Evolutionary conservation across 2,329 filamentous ascomycete genomes (phyloP).

Genomic region (Tolypocladium endophyticum): DNA sequence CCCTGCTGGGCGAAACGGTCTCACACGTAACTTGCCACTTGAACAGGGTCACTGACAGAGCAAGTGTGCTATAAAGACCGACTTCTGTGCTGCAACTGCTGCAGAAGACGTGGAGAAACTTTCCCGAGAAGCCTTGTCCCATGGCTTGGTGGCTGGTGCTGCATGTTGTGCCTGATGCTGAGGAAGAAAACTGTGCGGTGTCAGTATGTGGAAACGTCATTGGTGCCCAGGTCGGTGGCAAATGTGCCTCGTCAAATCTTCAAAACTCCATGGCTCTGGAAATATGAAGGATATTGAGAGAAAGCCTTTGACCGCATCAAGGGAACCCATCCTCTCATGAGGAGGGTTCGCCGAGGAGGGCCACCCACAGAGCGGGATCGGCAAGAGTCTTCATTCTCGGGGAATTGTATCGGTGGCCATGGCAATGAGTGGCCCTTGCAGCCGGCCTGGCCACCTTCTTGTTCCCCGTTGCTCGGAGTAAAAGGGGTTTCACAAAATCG

Average conservation of each 20-base stretch:
- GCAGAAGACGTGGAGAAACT: constrained; percentile 33
- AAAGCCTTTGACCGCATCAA: constrained; percentile 16
- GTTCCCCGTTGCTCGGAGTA: constrained; percentile 18
- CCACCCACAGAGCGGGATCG: constrained; percentile 13
- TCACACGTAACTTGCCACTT: constrained; percentile 46
- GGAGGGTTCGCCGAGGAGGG: constrained; percentile 24
- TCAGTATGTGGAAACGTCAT: constrained; percentile 9
- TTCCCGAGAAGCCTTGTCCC: constrained; percentile 9
- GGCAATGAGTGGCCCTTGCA: constrained; percentile 34
- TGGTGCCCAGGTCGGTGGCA: background rate
- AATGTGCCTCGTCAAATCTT: constrained; percentile 43
- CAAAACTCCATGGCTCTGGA: constrained; percentile 36
- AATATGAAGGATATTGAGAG: constrained; percentile 34
- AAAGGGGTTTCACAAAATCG: background rate
- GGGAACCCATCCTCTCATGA: constrained; percentile 29
- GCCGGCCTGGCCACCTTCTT: constrained; percentile 55
- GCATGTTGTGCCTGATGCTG: constrained; percentile 17
- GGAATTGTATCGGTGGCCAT: constrained; percentile 60
- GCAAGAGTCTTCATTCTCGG: constrained; percentile 39
- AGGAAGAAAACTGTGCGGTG: constrained; percentile 26
- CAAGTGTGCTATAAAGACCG: constrained; percentile 35
- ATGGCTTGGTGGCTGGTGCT: constrained; percentile 17
- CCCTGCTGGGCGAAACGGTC: constrained; percentile 10
- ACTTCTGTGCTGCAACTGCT: constrained; percentile 32
- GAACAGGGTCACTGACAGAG: constrained; percentile 38